A percentile compares a stretch with the other conserved stretches of the same genome.
Evolutionary conservation across 768 basidiomycete species (phyloP).

Genomic region (Mrakia hoshinonis): DNA sequence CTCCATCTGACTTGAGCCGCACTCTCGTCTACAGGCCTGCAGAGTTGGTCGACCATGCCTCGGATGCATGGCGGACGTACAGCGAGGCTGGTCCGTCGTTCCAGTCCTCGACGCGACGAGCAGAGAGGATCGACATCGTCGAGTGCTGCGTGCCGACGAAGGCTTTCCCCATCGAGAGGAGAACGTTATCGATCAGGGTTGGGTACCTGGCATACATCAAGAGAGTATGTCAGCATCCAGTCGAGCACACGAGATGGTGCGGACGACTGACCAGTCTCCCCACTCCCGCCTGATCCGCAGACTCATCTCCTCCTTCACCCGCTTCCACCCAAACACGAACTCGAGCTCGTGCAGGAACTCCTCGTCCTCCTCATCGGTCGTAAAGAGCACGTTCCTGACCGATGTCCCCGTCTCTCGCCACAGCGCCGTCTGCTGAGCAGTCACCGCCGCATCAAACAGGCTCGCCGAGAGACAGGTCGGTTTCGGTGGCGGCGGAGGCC

Average conservation of each 20-base stretch:
- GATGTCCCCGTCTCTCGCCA: background rate
- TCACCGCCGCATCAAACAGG: background rate
- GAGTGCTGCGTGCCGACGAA: background rate
- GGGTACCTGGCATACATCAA: background rate
- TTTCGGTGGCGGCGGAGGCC: background rate
- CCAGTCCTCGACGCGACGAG: no score
- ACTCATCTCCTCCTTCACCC: background rate
- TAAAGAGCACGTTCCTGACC: background rate
- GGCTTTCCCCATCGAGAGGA: background rate
- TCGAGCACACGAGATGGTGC: background rate
- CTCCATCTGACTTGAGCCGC: no score
- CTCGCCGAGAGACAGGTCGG: background rate
- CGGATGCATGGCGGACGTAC: no score
- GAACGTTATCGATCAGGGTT: background rate
- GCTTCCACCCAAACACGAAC: background rate
- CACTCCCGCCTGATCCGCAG: background rate
- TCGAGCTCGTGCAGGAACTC: background rate
- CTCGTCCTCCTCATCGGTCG: background rate
- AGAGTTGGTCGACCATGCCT: no score
- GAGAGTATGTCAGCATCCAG: background rate
- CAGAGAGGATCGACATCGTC: no score
- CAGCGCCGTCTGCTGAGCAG: background rate
- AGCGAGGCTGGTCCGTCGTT: no score
- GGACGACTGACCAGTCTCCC: constrained; percentile 1
- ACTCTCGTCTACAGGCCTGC: no score